Evolutionary conservation across 108 stramenopile genomes (phyloP).

Genomic region (Conticribra weissflogii): DNA sequence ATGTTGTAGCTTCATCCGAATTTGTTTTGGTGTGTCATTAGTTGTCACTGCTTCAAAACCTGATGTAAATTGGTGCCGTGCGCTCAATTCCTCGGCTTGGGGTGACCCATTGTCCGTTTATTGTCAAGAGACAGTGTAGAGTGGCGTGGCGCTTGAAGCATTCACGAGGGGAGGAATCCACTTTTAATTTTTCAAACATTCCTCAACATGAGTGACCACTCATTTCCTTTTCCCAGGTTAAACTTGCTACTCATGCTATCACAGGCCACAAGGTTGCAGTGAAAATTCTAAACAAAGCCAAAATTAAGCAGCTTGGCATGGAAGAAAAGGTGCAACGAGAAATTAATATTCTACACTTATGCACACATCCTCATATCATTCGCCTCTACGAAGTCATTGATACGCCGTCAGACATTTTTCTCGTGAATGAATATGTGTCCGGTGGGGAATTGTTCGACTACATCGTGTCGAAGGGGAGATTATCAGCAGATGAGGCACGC

Average conservation of each 20-base stretch:
- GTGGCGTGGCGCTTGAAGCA: no score
- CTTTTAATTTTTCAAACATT: no score
- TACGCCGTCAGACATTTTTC: slow-evolving; percentile 99
- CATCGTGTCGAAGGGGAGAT: slow-evolving; percentile 96
- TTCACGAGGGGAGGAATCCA: no score
- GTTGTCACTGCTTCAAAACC: no score
- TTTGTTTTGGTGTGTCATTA: no score
- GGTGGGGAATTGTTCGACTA: slow-evolving; percentile 99
- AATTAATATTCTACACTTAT: slow-evolving; percentile 98
- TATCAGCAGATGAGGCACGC: slow-evolving; percentile 95
- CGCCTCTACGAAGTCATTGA: slow-evolving; percentile 97
- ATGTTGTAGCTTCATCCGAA: no score
- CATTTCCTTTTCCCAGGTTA: slow-evolving; percentile 65
- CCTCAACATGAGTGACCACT: no score
- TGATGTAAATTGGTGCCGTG: no score
- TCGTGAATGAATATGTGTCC: slow-evolving; percentile 98
- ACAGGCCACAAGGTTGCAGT: slow-evolving; percentile 99
- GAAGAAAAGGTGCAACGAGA: slow-evolving; percentile 99
- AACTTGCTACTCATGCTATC: slow-evolving; percentile 96
- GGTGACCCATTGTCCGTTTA: no score
- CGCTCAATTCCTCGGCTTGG: no score
- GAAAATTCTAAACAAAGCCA: slow-evolving; percentile 98
- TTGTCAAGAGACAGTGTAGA: no score
- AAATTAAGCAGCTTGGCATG: slow-evolving; percentile 98
- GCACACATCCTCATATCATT: slow-evolving; percentile 99